Percentiles rank a stretch among this genome's conserved stretches.
Conservation (phyloP, 192 early-diverging fungal genomes). For the Coemansia sp. region DNA sequence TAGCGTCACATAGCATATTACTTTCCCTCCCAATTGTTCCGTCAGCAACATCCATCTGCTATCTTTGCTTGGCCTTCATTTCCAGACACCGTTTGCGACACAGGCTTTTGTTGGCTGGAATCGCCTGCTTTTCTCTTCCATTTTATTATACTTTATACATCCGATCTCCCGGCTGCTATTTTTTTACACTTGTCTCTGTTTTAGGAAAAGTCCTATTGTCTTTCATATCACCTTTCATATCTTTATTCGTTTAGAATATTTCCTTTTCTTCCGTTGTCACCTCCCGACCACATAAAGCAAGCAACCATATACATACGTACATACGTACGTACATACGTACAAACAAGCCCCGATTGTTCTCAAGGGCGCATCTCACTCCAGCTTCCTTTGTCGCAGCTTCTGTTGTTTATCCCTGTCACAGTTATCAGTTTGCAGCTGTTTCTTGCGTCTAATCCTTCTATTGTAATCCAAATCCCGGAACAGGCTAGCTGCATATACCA, state of each 20-base stretch:
- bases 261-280: background rate
- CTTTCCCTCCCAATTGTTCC: slow-evolving; percentile 1
- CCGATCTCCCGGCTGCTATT: background rate
- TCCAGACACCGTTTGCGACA: background rate
- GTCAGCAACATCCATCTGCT: background rate
- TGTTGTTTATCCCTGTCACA: background rate
- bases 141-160: background rate
- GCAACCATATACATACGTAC: too few species aligned
- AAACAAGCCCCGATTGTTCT: background rate
- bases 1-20: background rate
- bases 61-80: background rate
- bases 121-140: background rate
- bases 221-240: slow-evolving; percentile 6
- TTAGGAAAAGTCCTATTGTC: slow-evolving; percentile 13
- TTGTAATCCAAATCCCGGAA: background rate
- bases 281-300: slow-evolving; percentile 2
- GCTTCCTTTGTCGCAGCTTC: background rate
- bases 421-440: background rate
- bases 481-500: background rate
- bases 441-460: background rate
- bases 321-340: too few species aligned
- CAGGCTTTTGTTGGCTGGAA: background rate
- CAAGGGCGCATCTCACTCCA: background rate
- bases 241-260: background rate
- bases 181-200: slow-evolving; percentile 3